Base-by-base conservation (phyloP, 768 basidiomycete genomes). In the Hortiboletus flavorubellus region DNA sequence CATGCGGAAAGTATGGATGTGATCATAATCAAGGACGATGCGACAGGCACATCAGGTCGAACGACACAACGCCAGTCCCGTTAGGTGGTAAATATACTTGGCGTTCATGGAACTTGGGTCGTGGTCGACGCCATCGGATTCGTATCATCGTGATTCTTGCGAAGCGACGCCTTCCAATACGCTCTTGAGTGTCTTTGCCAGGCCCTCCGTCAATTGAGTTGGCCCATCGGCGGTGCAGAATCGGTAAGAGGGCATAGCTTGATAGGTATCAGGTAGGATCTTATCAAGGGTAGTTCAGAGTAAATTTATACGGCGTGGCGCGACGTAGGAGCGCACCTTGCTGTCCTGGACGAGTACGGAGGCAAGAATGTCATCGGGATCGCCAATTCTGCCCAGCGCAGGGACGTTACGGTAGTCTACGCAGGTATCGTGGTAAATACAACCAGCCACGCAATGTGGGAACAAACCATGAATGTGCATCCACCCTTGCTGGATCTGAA, bases 181-280 rank as follows among this genome's bases (percentile, higher is more conserved):
- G 44, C 51, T 64, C 53, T 61, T 70, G 59, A 90, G 75, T 39
- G 78, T 75, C 57, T 68, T 65, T 37, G 80, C 77, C 9, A 92
- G 75, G 3, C 87, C 89, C 6, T 83, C 81, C 0, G 89, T 89
- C 47, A 93, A 77, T 54, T 82, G 80, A 2, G 78, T 76, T 0
- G 88, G 71, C 3, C 91, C 91, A 55, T 91, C 87, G 11, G 80
- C 69, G 1, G 91, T 93, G 69, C 87, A 91, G 16, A 92, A 56
- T 18, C 91, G 82, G 68, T 93, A 93, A 8, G 91, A 78, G 0
- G 90, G 89, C 91, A 93, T 92, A 6, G 86, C 78, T 63, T 88
- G 82, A 61, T 92, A 93, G 2, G 90, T 93, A 29, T 87, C 83
- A 0, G 83, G 64, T 10, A 79, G 64, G 33, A 90, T 85, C 87